These are phyloP conservation scores for Lentinus tigrinus DNA, from an alignment of 768 basidiomycete genomes.

Conservation along the genomic window DNA sequence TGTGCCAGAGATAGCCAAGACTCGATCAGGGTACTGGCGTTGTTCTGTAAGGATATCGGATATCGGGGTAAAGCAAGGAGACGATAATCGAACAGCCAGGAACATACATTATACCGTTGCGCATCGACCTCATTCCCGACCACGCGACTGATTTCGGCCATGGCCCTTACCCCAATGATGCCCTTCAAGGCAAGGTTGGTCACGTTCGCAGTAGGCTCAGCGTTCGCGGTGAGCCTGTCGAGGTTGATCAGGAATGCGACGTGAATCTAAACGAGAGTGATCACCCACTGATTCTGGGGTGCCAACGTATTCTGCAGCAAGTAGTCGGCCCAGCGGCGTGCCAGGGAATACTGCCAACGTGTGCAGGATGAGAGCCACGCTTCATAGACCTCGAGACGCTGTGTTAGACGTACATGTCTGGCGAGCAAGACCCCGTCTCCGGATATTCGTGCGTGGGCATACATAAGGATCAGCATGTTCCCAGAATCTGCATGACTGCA, in stretches of 20 bases:
- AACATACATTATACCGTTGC: conserved; percentile 16
- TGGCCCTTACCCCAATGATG: conserved; percentile 22
- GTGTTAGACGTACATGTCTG: not conserved
- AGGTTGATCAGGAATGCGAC: not conserved
- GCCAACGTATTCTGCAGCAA: conserved; percentile 17
- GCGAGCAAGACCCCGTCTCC: conserved; percentile 28
- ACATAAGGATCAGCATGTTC: conserved; percentile 28
- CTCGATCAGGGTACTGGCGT: conserved; percentile 1
- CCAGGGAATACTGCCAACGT: conserved; percentile 22
- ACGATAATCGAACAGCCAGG: no score
- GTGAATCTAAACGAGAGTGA: not conserved
- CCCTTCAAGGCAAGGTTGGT: conserved; percentile 25
- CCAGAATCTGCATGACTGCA: conserved; percentile 26
- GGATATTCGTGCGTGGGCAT: conserved; percentile 29
- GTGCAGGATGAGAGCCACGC: not conserved
- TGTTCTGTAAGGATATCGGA: conserved; percentile 1
- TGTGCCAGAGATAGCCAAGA: conserved; percentile 9
- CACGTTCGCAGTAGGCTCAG: conserved; percentile 16
- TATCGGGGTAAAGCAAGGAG: not conserved
- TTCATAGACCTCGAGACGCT: not conserved
- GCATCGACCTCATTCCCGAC: conserved; percentile 13
- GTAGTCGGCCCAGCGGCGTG: conserved; percentile 22
- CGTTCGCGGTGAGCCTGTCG: conserved; percentile 11
- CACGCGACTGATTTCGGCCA: conserved; percentile 20
- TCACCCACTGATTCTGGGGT: not conserved